Percentiles rank a stretch among this genome's conserved stretches.
phyloP scores from a whole-genome alignment of 106 monocot species.

The Ottelia alismoides region DNA sequence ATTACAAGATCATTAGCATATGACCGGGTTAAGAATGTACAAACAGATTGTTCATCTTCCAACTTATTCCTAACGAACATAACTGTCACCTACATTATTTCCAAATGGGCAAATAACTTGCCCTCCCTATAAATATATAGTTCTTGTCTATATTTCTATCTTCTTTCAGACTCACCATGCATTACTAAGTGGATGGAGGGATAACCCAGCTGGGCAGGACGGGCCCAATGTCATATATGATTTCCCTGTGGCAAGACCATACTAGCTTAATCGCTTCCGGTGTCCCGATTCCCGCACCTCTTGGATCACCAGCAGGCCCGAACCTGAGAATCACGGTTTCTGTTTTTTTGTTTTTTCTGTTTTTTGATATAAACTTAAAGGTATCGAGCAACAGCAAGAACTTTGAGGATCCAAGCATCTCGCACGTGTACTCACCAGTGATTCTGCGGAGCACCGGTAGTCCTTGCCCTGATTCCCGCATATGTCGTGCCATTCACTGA shows the following conservation, averaged over 20 bases:
- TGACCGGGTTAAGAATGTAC: too few species aligned
- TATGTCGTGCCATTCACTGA: constrained; percentile 96
- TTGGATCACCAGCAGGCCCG: constrained; percentile 94
- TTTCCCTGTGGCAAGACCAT: constrained; percentile 94
- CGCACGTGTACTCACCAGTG: constrained; percentile 90
- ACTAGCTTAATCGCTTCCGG: constrained; percentile 96
- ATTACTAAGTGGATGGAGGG: constrained; percentile 39
- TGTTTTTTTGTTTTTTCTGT: neutral
- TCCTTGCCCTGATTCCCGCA: constrained; percentile 88
- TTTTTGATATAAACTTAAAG: neutral
- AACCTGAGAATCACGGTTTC: constrained; percentile 40
- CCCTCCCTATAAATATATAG: too few species aligned
- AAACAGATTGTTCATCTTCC: too few species aligned
- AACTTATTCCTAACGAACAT: too few species aligned
- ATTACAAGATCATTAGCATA: too few species aligned
- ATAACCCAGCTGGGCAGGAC: constrained; percentile 47
- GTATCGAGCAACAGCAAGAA: too few species aligned
- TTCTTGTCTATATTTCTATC: too few species aligned
- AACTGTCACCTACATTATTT: too few species aligned
- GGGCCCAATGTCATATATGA: constrained; percentile 81
- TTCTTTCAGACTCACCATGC: too few species aligned
- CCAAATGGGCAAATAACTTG: too few species aligned
- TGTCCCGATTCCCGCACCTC: constrained; percentile 93
- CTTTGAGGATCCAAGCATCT: too few species aligned
- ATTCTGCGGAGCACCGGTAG: constrained; percentile 98